These are phyloP conservation scores for Neurospora terricola DNA, from an alignment of 495 filamentous ascomycete species.

Conservation along the genomic window DNA sequence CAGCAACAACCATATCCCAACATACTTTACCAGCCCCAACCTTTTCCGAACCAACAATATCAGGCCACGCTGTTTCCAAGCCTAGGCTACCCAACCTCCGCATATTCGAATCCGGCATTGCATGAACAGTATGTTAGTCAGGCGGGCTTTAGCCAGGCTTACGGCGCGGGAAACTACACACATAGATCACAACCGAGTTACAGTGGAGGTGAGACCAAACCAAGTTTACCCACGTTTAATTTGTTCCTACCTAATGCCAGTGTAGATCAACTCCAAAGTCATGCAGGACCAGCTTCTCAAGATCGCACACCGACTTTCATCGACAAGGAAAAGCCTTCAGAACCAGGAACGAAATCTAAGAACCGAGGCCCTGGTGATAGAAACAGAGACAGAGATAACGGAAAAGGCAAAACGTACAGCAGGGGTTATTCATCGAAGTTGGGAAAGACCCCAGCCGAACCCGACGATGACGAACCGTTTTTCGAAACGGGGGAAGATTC, in stretches of 20 bases:
- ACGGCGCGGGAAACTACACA: background rate
- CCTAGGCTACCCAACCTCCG: background rate
- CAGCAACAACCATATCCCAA: background rate
- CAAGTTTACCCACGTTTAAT: background rate
- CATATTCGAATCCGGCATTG: background rate
- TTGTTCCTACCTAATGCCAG: background rate
- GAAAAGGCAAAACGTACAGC: background rate
- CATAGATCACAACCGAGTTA: background rate
- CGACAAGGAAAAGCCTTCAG: background rate
- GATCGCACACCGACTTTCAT: background rate
- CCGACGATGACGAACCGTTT: background rate
- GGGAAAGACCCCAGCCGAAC: background rate
- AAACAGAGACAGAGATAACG: background rate
- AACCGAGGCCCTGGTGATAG: background rate
- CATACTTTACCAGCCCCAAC: background rate
- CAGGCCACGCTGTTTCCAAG: background rate
- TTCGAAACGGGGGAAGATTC: background rate
- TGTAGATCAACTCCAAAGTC: background rate
- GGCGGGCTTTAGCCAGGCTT: background rate
- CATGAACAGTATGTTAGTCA: background rate
- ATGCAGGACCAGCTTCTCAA: background rate
- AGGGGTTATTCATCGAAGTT: background rate
- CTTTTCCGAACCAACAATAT: background rate
- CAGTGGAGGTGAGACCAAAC: background rate
- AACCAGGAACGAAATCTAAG: background rate